Percentiles rank a stretch among this genome's conserved stretches.
phyloP scores from a whole-genome alignment of 129 eudicot species.

The Erigeron canadensis region DNA sequence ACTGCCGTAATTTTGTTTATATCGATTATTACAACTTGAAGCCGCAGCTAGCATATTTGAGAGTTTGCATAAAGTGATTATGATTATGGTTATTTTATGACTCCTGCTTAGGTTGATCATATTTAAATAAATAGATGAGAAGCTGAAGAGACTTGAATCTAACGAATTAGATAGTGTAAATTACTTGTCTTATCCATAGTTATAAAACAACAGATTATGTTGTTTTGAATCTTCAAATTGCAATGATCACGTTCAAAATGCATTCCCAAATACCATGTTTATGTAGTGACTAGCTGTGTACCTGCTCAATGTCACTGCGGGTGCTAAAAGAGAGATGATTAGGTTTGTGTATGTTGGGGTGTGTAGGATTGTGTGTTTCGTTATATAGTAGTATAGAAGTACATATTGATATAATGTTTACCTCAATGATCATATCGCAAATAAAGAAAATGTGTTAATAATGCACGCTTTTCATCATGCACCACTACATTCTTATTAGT shows the following conservation, averaged over 20 bases:
- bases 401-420: neutral
- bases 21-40: constrained; percentile 3
- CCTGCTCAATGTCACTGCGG: no score
- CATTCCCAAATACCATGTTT: no score
- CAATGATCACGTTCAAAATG: neutral
- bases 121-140: neutral
- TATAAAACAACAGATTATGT: neutral
- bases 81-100: neutral
- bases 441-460: neutral
- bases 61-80: constrained; percentile 16
- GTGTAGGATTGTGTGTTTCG: no score
- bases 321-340: no score
- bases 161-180: neutral
- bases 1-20: neutral
- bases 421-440: constrained; percentile 3
- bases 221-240: neutral
- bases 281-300: no score
- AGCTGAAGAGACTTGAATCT: neutral
- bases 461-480: neutral
- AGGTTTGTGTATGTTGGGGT: no score
- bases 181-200: neutral
- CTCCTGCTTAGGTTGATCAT: neutral
- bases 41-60: neutral
- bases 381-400: neutral
- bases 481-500: neutral